Evolutionary conservation across 2,329 filamentous ascomycete genomes (phyloP), one percentile per base, ranked within the genome.

Genomic region (Fusarium xyrophilum): DNA sequence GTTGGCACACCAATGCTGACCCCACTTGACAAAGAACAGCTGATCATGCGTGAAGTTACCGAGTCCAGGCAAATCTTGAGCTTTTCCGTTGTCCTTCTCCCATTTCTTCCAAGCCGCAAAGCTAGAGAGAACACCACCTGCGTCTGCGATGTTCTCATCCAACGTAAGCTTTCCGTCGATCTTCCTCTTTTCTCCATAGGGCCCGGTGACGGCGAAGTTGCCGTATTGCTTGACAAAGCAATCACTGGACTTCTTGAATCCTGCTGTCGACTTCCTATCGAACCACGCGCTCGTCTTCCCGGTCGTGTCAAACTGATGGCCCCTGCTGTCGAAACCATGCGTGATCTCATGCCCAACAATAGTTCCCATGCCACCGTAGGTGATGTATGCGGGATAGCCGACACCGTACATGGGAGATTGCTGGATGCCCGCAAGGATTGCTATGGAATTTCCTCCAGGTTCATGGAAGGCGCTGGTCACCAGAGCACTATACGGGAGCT

Each of bases 101-200:
- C 84, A 83, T 65, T 84, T 85, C 75, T 88, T 85, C 90, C 90
- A 92, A 1, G 89, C 89, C 21, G 84, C 80, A 74, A 87, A 92
- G 1, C 88, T 82, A 0, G 88, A 86, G 11, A 84, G 82, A 2
- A 92, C 74, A 13, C 90, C 90, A 25, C 89, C 89, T 2, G 89
- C 87, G 74, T 92, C 90, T 4, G 89, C 89, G 73, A 92, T 87
- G 74, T 91, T 92, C 79, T 92, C 90, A 27, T 86, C 88, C 7
- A 91, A 78, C 0, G 89, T 92, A 15, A 87, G 79, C 30, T 81
- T 79, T 13, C 89, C 89, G 63, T 90, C 88, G 60, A 91, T 84
- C 65, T 88, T 84, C 1, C 89, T 79, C 6, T 83, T 15, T 67
- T 86, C 83, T 7, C 82, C 85, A 36, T 88, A 82, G 14, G 85